Percentiles rank a stretch among this genome's conserved stretches.
These are phyloP conservation scores for Candida pseudoglaebosa DNA, from an alignment of 805 yeast genomes.

Conservation along the genomic window DNA sequence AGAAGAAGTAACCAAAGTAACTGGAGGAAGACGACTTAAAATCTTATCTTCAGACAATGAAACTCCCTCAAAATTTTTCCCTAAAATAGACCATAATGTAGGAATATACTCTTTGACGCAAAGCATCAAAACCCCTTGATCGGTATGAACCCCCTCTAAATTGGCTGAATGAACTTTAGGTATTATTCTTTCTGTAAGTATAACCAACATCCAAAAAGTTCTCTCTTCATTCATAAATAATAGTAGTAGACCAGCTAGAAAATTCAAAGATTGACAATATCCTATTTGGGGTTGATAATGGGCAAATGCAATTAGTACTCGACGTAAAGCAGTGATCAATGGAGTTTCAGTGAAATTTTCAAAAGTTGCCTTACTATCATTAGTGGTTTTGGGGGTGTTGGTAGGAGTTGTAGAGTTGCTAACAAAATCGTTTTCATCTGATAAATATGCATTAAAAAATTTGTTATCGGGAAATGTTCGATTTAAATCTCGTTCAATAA, in stretches of 20 bases:
- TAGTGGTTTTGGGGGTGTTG: neutral
- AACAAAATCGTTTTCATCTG: conserved; percentile 3
- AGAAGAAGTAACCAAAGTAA: conserved; percentile 88
- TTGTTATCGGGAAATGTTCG: conserved; percentile 94
- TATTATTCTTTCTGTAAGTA: conserved; percentile 76
- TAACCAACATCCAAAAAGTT: conserved; percentile 94
- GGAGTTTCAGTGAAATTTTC: conserved; percentile 47
- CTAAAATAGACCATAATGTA: conserved; percentile 60
- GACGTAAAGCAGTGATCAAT: conserved; percentile 65
- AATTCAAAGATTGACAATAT: conserved; percentile 92
- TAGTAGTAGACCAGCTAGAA: conserved; percentile 80
- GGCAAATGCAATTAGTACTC: conserved; percentile 82
- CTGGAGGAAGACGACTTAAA: conserved; percentile 77
- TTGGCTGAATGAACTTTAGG: conserved; percentile 91
- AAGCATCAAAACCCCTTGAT: conserved; percentile 90
- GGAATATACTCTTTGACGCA: conserved; percentile 84
- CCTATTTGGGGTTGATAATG: conserved; percentile 86
- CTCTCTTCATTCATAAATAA: conserved; percentile 86
- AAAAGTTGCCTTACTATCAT: conserved; percentile 1
- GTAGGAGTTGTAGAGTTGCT: too few species aligned
- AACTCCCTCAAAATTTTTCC: conserved; percentile 36
- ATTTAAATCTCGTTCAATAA: conserved; percentile 89
- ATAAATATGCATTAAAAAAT: conserved; percentile 54
- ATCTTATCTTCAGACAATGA: conserved; percentile 46
- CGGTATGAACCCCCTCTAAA: conserved; percentile 90